Base-by-base conservation (phyloP, 2,329 filamentous ascomycete genomes). In the Dactylonectria macrodidyma region DNA sequence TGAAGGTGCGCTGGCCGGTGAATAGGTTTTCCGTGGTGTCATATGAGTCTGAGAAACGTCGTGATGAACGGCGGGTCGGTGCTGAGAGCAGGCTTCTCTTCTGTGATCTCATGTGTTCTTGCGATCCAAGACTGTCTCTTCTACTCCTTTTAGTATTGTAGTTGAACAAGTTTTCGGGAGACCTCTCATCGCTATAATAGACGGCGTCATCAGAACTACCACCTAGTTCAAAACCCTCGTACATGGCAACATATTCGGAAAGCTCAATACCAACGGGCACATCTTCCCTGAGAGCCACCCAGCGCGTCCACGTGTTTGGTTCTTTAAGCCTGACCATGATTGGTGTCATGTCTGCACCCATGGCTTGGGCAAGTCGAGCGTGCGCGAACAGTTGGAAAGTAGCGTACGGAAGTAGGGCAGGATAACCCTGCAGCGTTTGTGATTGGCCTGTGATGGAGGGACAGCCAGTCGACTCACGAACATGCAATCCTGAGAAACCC, bases 331-430 rank as follows among this genome's bases (percentile, higher is more conserved):
- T 62, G 2, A 14, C 19, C 26, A 62, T 38, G 2, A 63, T 57
- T 16, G 22, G 7, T 1, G 3, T 30, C 9, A 54, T 47, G 48
- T 63, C 47, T 9, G 38, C 52, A 5, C 55, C 62, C 8, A 12
- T 16, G 10, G 9, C 34, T 26, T 60, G 22, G 2, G 44, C 51
- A 6, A 48, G 30, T 16, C 14, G 22, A 8, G 59, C 61, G 19
- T 69, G 69, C 6, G 12, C 11, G 34, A 61, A 66, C 24, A 69
- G 7, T n/a, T 50, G 19, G 24, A 52, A 65, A 3, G 59, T 62
- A 26, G 59, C 64, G 48, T 67, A 67, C 16, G 38, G 26, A 1
- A 67, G 47, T n/a, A 67, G 36, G 1, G 64, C 59, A n/a, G 57
- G 57, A 44, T 59, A 54, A 12, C 44, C 46, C 26, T 62, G 19